Conservation (phyloP, 1,284 basidiomycete genomes). For the Sporisorium exsertum region DNA sequence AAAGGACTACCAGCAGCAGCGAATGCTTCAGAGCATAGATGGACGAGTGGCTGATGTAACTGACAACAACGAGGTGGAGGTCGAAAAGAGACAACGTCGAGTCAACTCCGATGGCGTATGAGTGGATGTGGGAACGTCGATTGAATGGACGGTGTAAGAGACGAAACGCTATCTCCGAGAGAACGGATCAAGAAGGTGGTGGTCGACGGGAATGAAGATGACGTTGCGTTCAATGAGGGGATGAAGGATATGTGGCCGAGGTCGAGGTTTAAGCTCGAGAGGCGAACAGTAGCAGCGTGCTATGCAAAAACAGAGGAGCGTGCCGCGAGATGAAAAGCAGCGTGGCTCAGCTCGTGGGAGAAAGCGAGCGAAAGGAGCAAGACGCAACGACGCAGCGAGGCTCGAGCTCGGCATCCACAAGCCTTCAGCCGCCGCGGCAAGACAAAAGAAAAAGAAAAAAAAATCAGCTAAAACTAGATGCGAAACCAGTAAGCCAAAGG, state of each 20-base stretch:
- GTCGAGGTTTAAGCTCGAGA: background rate
- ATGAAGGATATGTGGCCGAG: conserved; percentile 1
- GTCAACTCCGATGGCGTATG: background rate
- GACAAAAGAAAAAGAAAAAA: background rate
- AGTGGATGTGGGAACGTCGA: background rate
- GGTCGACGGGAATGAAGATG: conserved; percentile 6
- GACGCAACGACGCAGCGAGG: background rate
- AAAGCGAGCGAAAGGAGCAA: background rate
- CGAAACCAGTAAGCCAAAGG: background rate
- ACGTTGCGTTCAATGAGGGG: background rate
- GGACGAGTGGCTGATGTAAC: background rate
- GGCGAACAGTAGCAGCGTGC: background rate
- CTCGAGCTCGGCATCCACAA: conserved; percentile 17
- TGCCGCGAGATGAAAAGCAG: conserved; percentile 26
- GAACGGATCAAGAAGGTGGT: background rate
- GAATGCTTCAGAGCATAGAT: background rate
- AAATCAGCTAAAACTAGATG: background rate
- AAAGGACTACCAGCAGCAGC: background rate
- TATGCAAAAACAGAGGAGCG: conserved; percentile 2
- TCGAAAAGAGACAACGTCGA: background rate
- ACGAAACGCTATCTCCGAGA: conserved; percentile 3
- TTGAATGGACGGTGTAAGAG: background rate
- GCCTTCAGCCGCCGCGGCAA: conserved; percentile 8
- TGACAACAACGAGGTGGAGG: conserved; percentile 2
- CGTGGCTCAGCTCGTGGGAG: conserved; percentile 40